A percentile compares a stretch with the other conserved stretches of the same genome.
phyloP scores from a whole-genome alignment of 2,329 filamentous ascomycete species.

The Exophiala mesophila region DNA sequence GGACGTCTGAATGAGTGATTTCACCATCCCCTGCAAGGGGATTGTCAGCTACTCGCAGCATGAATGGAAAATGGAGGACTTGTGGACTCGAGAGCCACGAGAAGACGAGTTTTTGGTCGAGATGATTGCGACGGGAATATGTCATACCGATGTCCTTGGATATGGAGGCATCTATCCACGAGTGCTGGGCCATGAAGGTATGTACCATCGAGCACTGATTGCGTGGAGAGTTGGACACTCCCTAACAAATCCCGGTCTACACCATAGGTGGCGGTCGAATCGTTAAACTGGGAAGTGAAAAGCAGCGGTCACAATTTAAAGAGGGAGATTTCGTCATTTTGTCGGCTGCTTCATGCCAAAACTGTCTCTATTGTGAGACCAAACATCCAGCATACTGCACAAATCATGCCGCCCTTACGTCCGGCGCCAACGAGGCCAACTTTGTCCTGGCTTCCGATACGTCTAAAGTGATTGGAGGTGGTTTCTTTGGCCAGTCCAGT shows the following conservation, averaged over 20 bases:
- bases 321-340: slow-evolving; percentile 32
- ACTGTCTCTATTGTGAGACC: slow-evolving; percentile 44
- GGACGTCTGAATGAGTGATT: too few species aligned
- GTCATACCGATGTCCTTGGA: slow-evolving; percentile 16
- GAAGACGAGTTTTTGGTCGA: slow-evolving; percentile 3
- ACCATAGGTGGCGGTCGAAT: slow-evolving; percentile 12
- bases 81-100: too few species aligned
- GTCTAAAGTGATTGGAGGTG: slow-evolving; percentile 32
- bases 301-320: background rate
- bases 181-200: slow-evolving; percentile 11
- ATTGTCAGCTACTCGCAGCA: too few species aligned
- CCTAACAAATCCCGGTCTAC: background rate
- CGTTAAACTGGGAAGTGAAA: slow-evolving; percentile 1
- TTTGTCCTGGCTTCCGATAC: slow-evolving; percentile 9
- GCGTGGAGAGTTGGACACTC: background rate
- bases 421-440: slow-evolving; percentile 22
- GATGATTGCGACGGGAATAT: slow-evolving; percentile 11
- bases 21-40: too few species aligned
- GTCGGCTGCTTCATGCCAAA: slow-evolving; percentile 44
- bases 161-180: slow-evolving; percentile 31
- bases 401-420: slow-evolving; percentile 45
- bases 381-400: slow-evolving; percentile 46
- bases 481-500: slow-evolving; percentile 48
- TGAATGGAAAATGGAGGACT: too few species aligned
- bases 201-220: background rate